phyloP scores from a whole-genome alignment of 2,329 filamentous ascomycete genomes.

The Apiospora malaysiana region DNA sequence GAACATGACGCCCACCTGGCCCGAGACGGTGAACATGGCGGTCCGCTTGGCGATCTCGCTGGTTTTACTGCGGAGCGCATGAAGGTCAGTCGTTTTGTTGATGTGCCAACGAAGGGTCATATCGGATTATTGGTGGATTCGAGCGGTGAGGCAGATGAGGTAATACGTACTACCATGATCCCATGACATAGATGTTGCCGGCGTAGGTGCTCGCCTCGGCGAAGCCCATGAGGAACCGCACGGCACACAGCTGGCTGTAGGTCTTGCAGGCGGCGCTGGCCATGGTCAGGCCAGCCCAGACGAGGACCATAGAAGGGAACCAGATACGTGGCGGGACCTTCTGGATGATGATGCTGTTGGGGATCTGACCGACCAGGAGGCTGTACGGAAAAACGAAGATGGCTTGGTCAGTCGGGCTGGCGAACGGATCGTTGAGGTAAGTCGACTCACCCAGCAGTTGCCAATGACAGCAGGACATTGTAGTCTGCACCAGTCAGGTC shows the following conservation, averaged over 20 bases:
- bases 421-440: neutral
- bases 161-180: conserved; percentile 19
- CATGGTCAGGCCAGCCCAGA: conserved; percentile 54
- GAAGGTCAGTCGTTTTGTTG: neutral
- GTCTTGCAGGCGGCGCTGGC: conserved; percentile 38
- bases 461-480: conserved; percentile 44
- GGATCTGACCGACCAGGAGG: conserved; percentile 46
- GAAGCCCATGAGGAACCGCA: conserved; percentile 51
- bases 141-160: too few species aligned
- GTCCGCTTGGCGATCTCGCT: conserved; percentile 55
- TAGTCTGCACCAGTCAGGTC: conserved; percentile 45
- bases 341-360: conserved; percentile 51
- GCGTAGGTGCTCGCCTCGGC: conserved; percentile 53
- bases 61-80: neutral
- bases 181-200: conserved; percentile 18
- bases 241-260: conserved; percentile 40
- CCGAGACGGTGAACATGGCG: conserved; percentile 57
- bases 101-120: too few species aligned
- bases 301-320: conserved; percentile 51
- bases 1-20: conserved; percentile 58
- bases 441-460: conserved; percentile 36
- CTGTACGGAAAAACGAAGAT: neutral
- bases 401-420: neutral
- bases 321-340: conserved; percentile 55
- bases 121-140: too few species aligned